phyloP scores from a whole-genome alignment of 2,329 filamentous ascomycete species.

The Mycogone perniciosa region DNA sequence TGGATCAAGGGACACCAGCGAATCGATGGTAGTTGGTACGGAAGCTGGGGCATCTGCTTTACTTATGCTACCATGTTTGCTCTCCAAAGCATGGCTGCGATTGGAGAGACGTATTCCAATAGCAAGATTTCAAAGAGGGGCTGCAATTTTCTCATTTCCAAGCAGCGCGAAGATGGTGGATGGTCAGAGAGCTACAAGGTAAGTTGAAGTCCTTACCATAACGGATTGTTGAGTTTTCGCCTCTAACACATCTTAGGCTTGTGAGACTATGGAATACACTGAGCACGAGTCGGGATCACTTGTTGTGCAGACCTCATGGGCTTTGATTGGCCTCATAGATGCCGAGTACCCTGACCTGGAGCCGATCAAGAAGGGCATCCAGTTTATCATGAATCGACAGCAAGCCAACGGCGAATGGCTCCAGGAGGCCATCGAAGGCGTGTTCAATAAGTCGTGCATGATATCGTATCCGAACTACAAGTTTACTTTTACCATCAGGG shows the following conservation, averaged over 20 bases:
- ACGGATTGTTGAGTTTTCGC: neutral
- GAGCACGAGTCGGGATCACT: constrained; percentile 73
- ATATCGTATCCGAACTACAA: constrained; percentile 99
- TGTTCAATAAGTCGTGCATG: constrained; percentile 99
- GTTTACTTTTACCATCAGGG: constrained; percentile 90
- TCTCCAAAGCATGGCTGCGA: constrained; percentile 72
- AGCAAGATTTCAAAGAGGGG: constrained; percentile 64
- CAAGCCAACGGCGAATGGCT: constrained; percentile 87
- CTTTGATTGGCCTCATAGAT: constrained; percentile 72
- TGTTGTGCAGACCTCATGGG: constrained; percentile 94
- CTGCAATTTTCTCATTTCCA: constrained; percentile 78
- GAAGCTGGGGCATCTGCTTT: constrained; percentile 96
- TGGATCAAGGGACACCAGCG: constrained; percentile 80
- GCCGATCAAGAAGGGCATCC: constrained; percentile 66
- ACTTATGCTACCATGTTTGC: constrained; percentile 98
- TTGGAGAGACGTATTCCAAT: constrained; percentile 75
- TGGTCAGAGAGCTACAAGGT: constrained; percentile 93
- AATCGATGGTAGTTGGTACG: constrained; percentile 90
- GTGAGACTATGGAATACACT: constrained; percentile 67
- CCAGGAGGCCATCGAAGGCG: constrained; percentile 92
- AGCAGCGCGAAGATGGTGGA: constrained; percentile 82
- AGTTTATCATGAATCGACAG: constrained; percentile 79
- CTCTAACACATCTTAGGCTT: constrained; percentile 46
- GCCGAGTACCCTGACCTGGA: constrained; percentile 71
- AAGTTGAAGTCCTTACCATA: constrained; percentile 17